phyloP scores from a whole-genome alignment of 768 basidiomycete species.

The Solioccasus polychromus region DNA sequence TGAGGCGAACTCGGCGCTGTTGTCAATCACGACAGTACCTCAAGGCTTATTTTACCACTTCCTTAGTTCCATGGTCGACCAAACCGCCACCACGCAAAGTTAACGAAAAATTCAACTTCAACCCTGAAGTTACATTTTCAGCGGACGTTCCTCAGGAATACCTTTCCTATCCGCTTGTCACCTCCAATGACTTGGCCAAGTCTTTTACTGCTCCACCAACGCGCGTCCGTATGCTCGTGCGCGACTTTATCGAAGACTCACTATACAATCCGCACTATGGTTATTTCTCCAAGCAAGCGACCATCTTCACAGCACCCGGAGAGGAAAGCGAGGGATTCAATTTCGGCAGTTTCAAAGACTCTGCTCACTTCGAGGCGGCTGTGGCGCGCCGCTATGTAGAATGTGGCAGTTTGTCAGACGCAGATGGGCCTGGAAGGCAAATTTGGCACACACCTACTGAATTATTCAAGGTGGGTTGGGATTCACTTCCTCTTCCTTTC shows the following conservation, averaged over 20 bases:
- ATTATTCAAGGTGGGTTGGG: slow-evolving; percentile 76
- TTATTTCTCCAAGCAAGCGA: slow-evolving; percentile 92
- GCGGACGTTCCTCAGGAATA: slow-evolving; percentile 43
- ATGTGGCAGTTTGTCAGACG: slow-evolving; percentile 57
- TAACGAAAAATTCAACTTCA: slow-evolving; percentile 77
- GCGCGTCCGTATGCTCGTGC: slow-evolving; percentile 87
- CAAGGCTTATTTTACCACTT: slow-evolving; percentile 26
- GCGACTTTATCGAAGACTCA: slow-evolving; percentile 96
- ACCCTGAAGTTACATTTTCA: slow-evolving; percentile 55
- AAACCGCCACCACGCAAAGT: slow-evolving; percentile 9
- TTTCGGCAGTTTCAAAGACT: slow-evolving; percentile 64
- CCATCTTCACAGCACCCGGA: slow-evolving; percentile 70
- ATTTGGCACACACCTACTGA: slow-evolving; percentile 99
- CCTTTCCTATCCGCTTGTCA: slow-evolving; percentile 53
- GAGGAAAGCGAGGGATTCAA: slow-evolving; percentile 52
- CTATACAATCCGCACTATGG: slow-evolving; percentile 97
- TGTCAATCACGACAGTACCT: slow-evolving; percentile 21
- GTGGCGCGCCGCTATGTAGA: slow-evolving; percentile 74
- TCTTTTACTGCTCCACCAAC: slow-evolving; percentile 57
- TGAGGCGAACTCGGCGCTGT: slow-evolving; percentile 17
- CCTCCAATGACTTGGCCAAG: slow-evolving; percentile 65
- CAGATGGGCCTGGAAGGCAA: slow-evolving; percentile 76
- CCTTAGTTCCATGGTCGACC: slow-evolving; percentile 12
- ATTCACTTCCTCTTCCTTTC: neutral
- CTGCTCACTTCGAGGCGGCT: slow-evolving; percentile 74